Conservation (phyloP, 2,329 filamentous ascomycete genomes). For the Aspergillus udagawae region DNA sequence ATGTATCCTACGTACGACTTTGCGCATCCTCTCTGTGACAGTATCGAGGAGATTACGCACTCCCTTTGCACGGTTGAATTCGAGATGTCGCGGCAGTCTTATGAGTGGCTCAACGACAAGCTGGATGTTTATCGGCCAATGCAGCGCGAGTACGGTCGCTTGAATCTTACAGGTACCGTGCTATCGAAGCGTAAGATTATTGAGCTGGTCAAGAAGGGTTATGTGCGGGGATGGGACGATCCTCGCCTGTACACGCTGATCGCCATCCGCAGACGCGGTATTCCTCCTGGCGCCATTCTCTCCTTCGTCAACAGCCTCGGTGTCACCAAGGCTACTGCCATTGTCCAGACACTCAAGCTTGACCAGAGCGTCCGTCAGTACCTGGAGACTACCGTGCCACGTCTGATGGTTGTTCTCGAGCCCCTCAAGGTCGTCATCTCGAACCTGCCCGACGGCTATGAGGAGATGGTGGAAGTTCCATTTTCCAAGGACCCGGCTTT, state of each 20-base stretch:
- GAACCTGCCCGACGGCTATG: constrained; percentile 65
- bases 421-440: constrained; percentile 80
- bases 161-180: constrained; percentile 79
- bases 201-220: constrained; percentile 70
- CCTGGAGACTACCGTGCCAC: constrained; percentile 80
- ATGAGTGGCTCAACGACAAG: constrained; percentile 83
- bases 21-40: constrained; percentile 72
- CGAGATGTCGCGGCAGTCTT: constrained; percentile 75
- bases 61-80: constrained; percentile 94
- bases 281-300: constrained; percentile 83
- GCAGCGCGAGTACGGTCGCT: constrained; percentile 81
- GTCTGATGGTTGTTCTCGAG: constrained; percentile 84
- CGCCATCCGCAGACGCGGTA: constrained; percentile 74
- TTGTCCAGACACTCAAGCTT: constrained; percentile 77
- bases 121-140: constrained; percentile 85
- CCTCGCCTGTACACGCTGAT: constrained; percentile 86
- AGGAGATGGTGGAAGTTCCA: constrained; percentile 63
- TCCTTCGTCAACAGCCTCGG: constrained; percentile 89
- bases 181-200: constrained; percentile 81
- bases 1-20: constrained; percentile 91
- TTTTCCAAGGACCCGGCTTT: constrained; percentile 70
- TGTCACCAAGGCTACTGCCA: constrained; percentile 75
- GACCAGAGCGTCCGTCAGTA: constrained; percentile 82
- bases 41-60: constrained; percentile 87
- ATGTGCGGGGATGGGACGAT: constrained; percentile 86